phyloP scores from a whole-genome alignment of 148 eudicot genomes.

The Diospyros kaki region DNA sequence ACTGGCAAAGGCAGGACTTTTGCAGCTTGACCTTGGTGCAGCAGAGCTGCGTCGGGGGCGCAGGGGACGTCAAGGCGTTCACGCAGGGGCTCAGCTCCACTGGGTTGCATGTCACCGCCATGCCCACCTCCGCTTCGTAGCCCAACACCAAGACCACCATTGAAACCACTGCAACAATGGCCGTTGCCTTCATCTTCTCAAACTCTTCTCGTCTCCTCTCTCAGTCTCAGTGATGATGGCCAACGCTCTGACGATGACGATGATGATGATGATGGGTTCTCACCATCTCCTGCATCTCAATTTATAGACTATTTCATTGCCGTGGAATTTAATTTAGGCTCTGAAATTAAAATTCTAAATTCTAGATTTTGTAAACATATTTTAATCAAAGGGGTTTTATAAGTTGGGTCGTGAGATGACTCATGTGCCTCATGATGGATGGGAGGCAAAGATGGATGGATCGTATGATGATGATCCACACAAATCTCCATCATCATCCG shows the following conservation, averaged over 20 bases:
- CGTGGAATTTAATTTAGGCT: too few relatives aligned
- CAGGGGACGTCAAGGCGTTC: slow-evolving; percentile 18
- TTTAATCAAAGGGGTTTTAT: too few relatives aligned
- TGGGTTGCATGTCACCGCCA: slow-evolving; percentile 38
- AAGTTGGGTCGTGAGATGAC: too few relatives aligned
- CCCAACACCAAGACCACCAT: slow-evolving; percentile 18
- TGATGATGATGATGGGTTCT: neutral
- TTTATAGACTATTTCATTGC: neutral
- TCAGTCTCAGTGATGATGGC: too few relatives aligned
- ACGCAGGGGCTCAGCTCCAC: slow-evolving; percentile 33
- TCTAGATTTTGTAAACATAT: too few relatives aligned
- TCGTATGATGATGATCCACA: neutral
- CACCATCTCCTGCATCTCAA: neutral
- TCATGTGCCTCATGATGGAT: too few relatives aligned
- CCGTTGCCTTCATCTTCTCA: slow-evolving; percentile 7
- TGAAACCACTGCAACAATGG: slow-evolving; percentile 1
- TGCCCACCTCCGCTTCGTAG: slow-evolving; percentile 10
- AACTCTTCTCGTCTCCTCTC: neutral
- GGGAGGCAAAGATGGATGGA: too few relatives aligned
- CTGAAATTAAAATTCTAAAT: too few relatives aligned
- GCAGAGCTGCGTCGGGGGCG: slow-evolving; percentile 28
- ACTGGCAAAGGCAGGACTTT: slow-evolving; percentile 43
- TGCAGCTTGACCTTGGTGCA: slow-evolving; percentile 36
- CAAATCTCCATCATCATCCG: too few relatives aligned
- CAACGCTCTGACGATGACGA: neutral